These are phyloP conservation scores for Paraconiothyrium sp. DNA, from an alignment of 2,329 filamentous ascomycete genomes.

Conservation along the genomic window DNA sequence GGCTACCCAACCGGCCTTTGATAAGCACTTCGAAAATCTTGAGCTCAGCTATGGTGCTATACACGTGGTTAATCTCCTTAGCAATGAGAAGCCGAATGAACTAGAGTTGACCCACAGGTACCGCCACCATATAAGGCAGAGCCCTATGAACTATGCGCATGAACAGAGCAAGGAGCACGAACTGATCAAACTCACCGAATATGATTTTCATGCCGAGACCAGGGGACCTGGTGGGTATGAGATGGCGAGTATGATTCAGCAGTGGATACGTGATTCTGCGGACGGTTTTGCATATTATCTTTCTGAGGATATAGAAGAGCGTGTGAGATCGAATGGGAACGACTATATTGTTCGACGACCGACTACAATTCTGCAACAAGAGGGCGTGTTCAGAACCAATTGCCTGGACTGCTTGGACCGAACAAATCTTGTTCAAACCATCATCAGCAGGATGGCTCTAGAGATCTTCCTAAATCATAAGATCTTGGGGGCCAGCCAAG, in stretches of 20 bases:
- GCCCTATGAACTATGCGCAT: slow-evolving; percentile 71
- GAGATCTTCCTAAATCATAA: slow-evolving; percentile 83
- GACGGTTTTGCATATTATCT: slow-evolving; percentile 94
- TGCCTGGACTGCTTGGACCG: slow-evolving; percentile 95
- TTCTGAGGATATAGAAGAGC: slow-evolving; percentile 74
- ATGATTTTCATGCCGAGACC: slow-evolving; percentile 96
- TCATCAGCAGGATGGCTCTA: slow-evolving; percentile 92
- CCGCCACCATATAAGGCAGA: slow-evolving; percentile 77
- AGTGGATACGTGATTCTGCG: slow-evolving; percentile 79
- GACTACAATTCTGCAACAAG: slow-evolving; percentile 84
- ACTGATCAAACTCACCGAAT: slow-evolving; percentile 83
- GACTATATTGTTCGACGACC: slow-evolving; percentile 51
- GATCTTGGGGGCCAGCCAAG: slow-evolving; percentile 72
- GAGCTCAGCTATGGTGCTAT: slow-evolving; percentile 88
- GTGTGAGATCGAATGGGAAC: slow-evolving; percentile 53
- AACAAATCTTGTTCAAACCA: slow-evolving; percentile 94
- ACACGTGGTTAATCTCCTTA: slow-evolving; percentile 94
- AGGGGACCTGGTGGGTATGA: slow-evolving; percentile 87
- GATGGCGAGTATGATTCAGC: slow-evolving; percentile 83
- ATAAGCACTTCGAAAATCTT: slow-evolving; percentile 92
- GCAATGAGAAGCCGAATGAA: slow-evolving; percentile 86
- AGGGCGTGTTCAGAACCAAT: slow-evolving; percentile 95
- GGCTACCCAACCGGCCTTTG: slow-evolving; percentile 91
- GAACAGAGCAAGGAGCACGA: slow-evolving; percentile 71
- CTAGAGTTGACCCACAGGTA: slow-evolving; percentile 84